phyloP scores from a whole-genome alignment of 768 basidiomycete genomes.

The Termitomyces sp. region DNA sequence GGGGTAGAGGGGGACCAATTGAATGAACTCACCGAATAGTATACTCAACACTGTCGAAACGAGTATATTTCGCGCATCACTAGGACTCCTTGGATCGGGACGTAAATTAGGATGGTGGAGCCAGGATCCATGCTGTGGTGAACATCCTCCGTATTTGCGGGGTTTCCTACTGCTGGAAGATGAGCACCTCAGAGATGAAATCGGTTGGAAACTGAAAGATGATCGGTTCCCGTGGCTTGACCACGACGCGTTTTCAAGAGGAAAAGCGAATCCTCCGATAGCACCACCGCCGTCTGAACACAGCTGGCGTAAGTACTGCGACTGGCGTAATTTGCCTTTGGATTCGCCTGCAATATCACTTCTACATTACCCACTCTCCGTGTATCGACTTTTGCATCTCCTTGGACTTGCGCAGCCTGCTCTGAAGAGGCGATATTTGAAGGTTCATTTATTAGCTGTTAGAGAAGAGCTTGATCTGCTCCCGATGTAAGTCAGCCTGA shows the following conservation, averaged over 20 bases:
- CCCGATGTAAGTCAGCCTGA: conserved; percentile 29
- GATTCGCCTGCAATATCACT: conserved; percentile 40
- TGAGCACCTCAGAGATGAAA: conserved; percentile 25
- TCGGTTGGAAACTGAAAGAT: conserved; percentile 35
- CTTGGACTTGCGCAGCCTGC: conserved; percentile 24
- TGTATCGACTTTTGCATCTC: conserved; percentile 34
- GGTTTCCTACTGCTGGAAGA: conserved; percentile 31
- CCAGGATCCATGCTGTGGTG: conserved; percentile 16
- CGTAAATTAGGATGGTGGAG: conserved; percentile 40
- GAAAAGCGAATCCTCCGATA: conserved; percentile 22
- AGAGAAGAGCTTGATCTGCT: conserved; percentile 38
- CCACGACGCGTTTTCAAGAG: conserved; percentile 19
- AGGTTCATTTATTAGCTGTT: conserved; percentile 35
- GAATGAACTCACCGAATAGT: too few species aligned
- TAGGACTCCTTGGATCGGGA: conserved; percentile 31
- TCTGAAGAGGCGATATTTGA: conserved; percentile 25
- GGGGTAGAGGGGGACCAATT: too few species aligned
- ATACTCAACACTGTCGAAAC: conserved; percentile 7
- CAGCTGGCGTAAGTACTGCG: conserved; percentile 43
- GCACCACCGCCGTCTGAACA: conserved; percentile 19
- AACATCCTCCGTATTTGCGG: conserved; percentile 24
- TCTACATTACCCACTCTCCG: conserved; percentile 39
- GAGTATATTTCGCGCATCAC: conserved; percentile 13
- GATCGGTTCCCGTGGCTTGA: conserved; percentile 29
- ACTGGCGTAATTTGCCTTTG: conserved; percentile 42